These are phyloP conservation scores for Suhomyces wounanorum DNA, from an alignment of 1,139 yeast species.

Conservation along the genomic window DNA sequence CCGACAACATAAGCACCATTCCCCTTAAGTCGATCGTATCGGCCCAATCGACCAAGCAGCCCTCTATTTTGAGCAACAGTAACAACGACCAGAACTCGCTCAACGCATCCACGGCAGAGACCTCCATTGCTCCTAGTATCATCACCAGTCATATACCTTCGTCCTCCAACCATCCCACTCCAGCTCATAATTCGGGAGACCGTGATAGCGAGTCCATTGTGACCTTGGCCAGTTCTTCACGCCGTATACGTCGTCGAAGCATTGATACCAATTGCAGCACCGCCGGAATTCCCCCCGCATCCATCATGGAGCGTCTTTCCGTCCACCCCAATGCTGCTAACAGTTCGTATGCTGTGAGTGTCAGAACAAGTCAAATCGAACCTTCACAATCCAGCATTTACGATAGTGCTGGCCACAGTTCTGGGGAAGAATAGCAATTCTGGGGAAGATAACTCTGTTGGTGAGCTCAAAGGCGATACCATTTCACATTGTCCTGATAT, in stretches of 20 bases:
- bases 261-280: constrained; percentile 62
- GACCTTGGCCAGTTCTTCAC: constrained; percentile 54
- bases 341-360: constrained; percentile 32
- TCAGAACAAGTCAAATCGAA: constrained; percentile 26
- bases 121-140: constrained; percentile 51
- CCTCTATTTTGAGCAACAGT: constrained; percentile 46
- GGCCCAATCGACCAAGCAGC: constrained; percentile 48
- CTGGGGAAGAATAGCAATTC: constrained; percentile 18
- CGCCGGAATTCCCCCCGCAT: constrained; percentile 65
- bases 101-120: constrained; percentile 54
- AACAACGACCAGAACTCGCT: constrained; percentile 37
- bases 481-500: neutral
- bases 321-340: constrained; percentile 36
- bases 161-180: constrained; percentile 8
- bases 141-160: constrained; percentile 9
- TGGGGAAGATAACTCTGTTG: constrained; percentile 11
- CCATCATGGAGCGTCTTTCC: constrained; percentile 55
- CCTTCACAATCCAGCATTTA: constrained; percentile 19
- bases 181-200: constrained; percentile 20
- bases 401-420: constrained; percentile 23
- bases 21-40: constrained; percentile 56
- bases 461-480: neutral
- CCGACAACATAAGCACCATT: constrained; percentile 49
- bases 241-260: constrained; percentile 52
- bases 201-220: constrained; percentile 56